These are phyloP conservation scores for Rhynchospora pubera DNA, from an alignment of 176 grass and related monocot species.

Conservation along the genomic window DNA sequence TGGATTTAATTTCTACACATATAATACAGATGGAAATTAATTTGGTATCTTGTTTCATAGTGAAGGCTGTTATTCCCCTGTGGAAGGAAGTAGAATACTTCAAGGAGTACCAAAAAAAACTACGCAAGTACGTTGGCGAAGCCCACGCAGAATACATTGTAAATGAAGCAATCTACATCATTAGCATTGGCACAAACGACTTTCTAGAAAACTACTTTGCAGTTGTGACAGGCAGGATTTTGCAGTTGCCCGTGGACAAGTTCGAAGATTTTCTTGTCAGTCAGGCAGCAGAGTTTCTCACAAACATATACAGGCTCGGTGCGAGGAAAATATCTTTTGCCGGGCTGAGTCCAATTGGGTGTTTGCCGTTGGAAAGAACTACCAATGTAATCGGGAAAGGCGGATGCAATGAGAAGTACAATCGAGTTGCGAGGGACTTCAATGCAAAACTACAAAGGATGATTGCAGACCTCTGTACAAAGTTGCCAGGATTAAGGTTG, in stretches of 20 bases:
- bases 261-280: constrained; percentile 53
- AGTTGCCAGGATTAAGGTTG: constrained; percentile 23
- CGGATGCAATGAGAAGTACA: constrained; percentile 64
- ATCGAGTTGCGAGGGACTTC: constrained; percentile 55
- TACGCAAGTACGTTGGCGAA: constrained; percentile 24
- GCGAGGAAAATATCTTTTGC: constrained; percentile 61
- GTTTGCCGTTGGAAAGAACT: constrained; percentile 66
- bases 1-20: too few species aligned
- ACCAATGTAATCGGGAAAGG: constrained; percentile 29
- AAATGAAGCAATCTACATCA: constrained; percentile 50
- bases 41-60: not conserved
- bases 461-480: constrained; percentile 22
- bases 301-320: constrained; percentile 41
- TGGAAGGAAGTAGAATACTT: constrained; percentile 80
- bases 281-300: constrained; percentile 48
- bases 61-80: constrained; percentile 63
- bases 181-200: constrained; percentile 91
- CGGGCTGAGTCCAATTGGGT: constrained; percentile 66
- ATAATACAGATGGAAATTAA: not conserved
- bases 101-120: constrained; percentile 55
- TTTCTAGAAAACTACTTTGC: constrained; percentile 88
- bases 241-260: constrained; percentile 44
- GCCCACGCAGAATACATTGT: constrained; percentile 32
- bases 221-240: constrained; percentile 39
- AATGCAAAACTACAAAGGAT: constrained; percentile 55